phyloP scores from a whole-genome alignment of 1,284 basidiomycete genomes.

The Ceratobasidium sp. region DNA sequence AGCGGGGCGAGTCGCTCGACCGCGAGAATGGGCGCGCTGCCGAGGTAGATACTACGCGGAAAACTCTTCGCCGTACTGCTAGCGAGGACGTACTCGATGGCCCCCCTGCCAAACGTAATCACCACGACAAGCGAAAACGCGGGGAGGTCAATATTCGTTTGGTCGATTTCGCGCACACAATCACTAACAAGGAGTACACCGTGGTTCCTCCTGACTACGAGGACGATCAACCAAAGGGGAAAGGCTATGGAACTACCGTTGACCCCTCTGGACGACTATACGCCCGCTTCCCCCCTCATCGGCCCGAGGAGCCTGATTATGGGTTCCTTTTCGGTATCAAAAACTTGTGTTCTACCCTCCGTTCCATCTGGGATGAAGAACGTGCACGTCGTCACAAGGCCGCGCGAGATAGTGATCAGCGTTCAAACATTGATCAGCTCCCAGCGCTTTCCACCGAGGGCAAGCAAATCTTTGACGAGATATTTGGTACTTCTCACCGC shows the following conservation, averaged over 20 bases:
- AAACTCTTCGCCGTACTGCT: slow-evolving; percentile 67
- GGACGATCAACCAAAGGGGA: slow-evolving; percentile 48
- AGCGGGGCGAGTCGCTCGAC: slow-evolving; percentile 78
- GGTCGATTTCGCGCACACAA: slow-evolving; percentile 99
- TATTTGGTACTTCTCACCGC: slow-evolving; percentile 60
- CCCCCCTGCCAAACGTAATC: slow-evolving; percentile 65
- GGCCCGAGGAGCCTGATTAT: slow-evolving; percentile 85
- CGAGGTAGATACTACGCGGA: slow-evolving; percentile 28
- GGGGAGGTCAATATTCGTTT: slow-evolving; percentile 96
- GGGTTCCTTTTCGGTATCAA: slow-evolving; percentile 93
- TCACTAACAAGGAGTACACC: slow-evolving; percentile 91
- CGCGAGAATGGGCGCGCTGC: slow-evolving; percentile 52
- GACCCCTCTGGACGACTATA: slow-evolving; percentile 82
- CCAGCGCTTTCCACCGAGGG: slow-evolving; percentile 69
- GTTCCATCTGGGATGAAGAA: slow-evolving; percentile 85
- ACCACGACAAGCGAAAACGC: slow-evolving; percentile 62
- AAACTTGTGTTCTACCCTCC: slow-evolving; percentile 75
- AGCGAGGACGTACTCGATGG: slow-evolving; percentile 76
- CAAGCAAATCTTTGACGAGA: slow-evolving; percentile 76
- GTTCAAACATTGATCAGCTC: slow-evolving; percentile 58
- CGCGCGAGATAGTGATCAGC: slow-evolving; percentile 63
- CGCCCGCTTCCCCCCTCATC: slow-evolving; percentile 91
- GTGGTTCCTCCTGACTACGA: slow-evolving; percentile 54
- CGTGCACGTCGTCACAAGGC: slow-evolving; percentile 69
- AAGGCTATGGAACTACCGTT: slow-evolving; percentile 80